Conservation (phyloP, 2,329 filamentous ascomycete genomes). For the Xenosphaeropsis pyriputrescens region DNA sequence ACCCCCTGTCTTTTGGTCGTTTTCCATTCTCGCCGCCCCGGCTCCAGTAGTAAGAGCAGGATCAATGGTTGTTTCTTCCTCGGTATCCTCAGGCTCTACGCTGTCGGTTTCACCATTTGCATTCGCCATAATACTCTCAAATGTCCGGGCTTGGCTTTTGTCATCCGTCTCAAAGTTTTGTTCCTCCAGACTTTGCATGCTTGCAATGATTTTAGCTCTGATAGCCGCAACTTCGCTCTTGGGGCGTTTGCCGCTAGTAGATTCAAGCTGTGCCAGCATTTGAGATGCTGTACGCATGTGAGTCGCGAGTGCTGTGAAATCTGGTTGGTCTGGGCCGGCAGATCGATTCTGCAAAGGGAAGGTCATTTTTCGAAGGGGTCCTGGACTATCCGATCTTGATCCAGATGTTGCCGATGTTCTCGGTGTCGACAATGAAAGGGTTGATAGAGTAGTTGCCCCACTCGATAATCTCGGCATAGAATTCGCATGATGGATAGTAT, state of each 20-base stretch:
- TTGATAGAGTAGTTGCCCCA: slow-evolving; percentile 43
- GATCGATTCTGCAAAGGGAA: slow-evolving; percentile 34
- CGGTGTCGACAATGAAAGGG: slow-evolving; percentile 47
- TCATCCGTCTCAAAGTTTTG: slow-evolving; percentile 71
- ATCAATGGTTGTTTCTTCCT: slow-evolving; percentile 32
- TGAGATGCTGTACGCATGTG: slow-evolving; percentile 81
- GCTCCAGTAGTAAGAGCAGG: slow-evolving; percentile 46
- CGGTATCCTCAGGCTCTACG: slow-evolving; percentile 34
- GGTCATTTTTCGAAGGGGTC: slow-evolving; percentile 42
- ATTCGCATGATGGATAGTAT: neutral
- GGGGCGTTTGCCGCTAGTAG: slow-evolving; percentile 66
- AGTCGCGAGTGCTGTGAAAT: slow-evolving; percentile 69
- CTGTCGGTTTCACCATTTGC: slow-evolving; percentile 37
- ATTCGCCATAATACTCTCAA: slow-evolving; percentile 71
- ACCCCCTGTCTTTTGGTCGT: slow-evolving; percentile 75
- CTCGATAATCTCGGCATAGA: slow-evolving; percentile 41
- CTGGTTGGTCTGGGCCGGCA: slow-evolving; percentile 53
- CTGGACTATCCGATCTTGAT: slow-evolving; percentile 56
- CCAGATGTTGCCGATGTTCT: slow-evolving; percentile 54
- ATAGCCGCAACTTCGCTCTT: slow-evolving; percentile 72
- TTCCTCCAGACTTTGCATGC: slow-evolving; percentile 79
- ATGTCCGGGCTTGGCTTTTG: slow-evolving; percentile 50
- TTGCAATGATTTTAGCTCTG: slow-evolving; percentile 74
- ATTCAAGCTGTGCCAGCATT: slow-evolving; percentile 73
- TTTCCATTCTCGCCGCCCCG: slow-evolving; percentile 75